Percentiles rank a stretch among this genome's conserved stretches.
phyloP scores from a whole-genome alignment of 805 yeast species.

The Saturnispora serradocipensis region DNA sequence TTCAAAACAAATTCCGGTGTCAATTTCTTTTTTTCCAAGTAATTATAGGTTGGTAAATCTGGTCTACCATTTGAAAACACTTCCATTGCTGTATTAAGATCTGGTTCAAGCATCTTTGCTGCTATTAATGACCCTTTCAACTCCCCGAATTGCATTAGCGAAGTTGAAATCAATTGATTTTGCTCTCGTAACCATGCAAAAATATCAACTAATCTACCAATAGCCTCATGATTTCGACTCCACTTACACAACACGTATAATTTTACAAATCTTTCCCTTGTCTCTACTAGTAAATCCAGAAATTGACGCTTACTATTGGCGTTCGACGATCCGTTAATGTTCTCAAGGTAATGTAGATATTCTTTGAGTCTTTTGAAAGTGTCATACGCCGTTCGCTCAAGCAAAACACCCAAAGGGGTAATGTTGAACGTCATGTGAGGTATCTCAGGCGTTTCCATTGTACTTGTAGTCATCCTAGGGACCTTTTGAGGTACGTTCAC shows the following conservation, averaged over 20 bases:
- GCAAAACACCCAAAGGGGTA: conserved; percentile 51
- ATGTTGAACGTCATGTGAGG: conserved; percentile 71
- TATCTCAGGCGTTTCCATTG: conserved; percentile 24
- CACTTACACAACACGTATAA: conserved; percentile 83
- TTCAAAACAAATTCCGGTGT: conserved; percentile 47
- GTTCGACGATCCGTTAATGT: conserved; percentile 38
- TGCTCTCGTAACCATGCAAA: conserved; percentile 82
- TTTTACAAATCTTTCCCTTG: conserved; percentile 79
- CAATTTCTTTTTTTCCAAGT: conserved; percentile 40
- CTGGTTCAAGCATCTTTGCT: conserved; percentile 91
- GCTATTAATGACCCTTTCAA: conserved; percentile 65
- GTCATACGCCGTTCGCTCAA: conserved; percentile 50
- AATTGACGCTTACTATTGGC: conserved; percentile 57
- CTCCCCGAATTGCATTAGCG: conserved; percentile 59
- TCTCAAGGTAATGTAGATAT: conserved; percentile 50
- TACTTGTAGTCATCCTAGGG: not conserved
- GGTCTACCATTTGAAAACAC: conserved; percentile 76
- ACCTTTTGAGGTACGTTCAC: not conserved
- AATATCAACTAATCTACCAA: conserved; percentile 71
- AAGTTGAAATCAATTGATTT: conserved; percentile 53
- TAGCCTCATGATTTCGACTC: conserved; percentile 66
- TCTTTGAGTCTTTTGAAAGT: conserved; percentile 56
- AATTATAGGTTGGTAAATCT: conserved; percentile 54
- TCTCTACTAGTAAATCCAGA: conserved; percentile 54
- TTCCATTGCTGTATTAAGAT: conserved; percentile 76